phyloP scores from a whole-genome alignment of 306 rosid species.

The Trifolium subterraneum region DNA sequence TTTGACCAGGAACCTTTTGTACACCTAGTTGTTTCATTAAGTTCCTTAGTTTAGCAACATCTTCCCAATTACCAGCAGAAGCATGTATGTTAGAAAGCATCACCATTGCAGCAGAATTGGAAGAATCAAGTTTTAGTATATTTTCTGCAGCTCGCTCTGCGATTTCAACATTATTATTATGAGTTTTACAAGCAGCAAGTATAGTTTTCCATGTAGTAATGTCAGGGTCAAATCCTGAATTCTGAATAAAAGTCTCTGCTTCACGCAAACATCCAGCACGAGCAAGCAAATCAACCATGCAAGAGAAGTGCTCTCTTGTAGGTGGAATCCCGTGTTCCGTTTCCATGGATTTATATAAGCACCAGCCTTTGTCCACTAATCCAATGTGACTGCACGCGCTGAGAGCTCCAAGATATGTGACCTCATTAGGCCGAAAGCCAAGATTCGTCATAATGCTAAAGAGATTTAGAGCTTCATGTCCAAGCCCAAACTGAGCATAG shows the following conservation, averaged over 20 bases:
- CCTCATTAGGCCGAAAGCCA: conserved; percentile 66
- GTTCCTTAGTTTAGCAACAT: conserved; percentile 63
- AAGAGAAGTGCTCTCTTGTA: conserved; percentile 72
- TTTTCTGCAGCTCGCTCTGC: conserved; percentile 75
- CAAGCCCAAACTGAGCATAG: conserved; percentile 72
- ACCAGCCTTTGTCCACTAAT: conserved; percentile 73
- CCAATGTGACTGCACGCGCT: conserved; percentile 84
- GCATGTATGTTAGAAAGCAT: conserved; percentile 72
- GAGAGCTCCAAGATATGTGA: conserved; percentile 72
- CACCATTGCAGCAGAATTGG: conserved; percentile 70
- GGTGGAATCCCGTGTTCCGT: conserved; percentile 61
- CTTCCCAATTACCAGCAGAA: conserved; percentile 67
- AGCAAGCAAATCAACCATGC: conserved; percentile 84
- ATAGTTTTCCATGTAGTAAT: conserved; percentile 76
- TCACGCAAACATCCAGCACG: conserved; percentile 72
- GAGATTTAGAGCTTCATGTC: conserved; percentile 69
- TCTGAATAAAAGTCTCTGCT: conserved; percentile 65
- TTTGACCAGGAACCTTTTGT: conserved; percentile 74
- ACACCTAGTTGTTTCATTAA: conserved; percentile 64
- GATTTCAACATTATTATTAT: conserved; percentile 65
- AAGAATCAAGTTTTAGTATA: conserved; percentile 64
- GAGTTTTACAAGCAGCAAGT: conserved; percentile 70
- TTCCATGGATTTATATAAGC: conserved; percentile 62
- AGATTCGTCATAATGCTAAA: conserved; percentile 57
- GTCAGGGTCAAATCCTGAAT: conserved; percentile 61